Conservation (phyloP, 2,329 filamentous ascomycete genomes). For the Biscogniauxia mediterranea region DNA sequence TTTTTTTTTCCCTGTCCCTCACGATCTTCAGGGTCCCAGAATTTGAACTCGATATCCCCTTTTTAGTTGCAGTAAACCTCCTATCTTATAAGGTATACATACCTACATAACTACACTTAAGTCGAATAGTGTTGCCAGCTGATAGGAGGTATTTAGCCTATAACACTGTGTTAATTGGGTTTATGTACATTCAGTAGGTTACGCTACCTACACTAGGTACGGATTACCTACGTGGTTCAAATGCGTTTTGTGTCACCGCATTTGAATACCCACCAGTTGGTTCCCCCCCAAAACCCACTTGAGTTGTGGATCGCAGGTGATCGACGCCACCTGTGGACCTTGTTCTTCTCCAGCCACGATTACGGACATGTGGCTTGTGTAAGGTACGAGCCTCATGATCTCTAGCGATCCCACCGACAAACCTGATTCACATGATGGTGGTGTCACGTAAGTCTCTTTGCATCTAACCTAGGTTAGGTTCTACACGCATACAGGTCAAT, state of each 20-base stretch:
- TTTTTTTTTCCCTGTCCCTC: not conserved
- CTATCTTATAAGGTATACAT: not conserved
- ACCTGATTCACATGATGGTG: not conserved
- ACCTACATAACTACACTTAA: too few species aligned
- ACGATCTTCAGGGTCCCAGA: not conserved
- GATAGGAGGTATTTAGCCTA: too few species aligned
- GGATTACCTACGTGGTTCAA: not conserved
- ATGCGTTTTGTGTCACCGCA: not conserved
- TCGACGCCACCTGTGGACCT: too few species aligned
- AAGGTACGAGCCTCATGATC: not conserved
- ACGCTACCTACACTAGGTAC: too few species aligned
- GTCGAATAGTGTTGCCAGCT: too few species aligned
- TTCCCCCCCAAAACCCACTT: too few species aligned
- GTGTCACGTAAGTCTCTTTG: not conserved
- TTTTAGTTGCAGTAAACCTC: not conserved
- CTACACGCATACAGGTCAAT: too few species aligned
- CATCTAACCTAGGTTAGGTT: not conserved
- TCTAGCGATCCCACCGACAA: not conserved
- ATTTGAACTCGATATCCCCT: not conserved
- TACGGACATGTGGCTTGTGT: not conserved
- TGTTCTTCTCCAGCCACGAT: not conserved
- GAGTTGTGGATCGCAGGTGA: too few species aligned
- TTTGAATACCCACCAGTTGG: not conserved
- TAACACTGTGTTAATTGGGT: too few species aligned
- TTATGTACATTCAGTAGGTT: not conserved